Percentiles rank a stretch among this genome's conserved stretches.
Evolutionary conservation across 352 stramenopile species (phyloP).

Genomic region (Globisporangium radiosum): DNA sequence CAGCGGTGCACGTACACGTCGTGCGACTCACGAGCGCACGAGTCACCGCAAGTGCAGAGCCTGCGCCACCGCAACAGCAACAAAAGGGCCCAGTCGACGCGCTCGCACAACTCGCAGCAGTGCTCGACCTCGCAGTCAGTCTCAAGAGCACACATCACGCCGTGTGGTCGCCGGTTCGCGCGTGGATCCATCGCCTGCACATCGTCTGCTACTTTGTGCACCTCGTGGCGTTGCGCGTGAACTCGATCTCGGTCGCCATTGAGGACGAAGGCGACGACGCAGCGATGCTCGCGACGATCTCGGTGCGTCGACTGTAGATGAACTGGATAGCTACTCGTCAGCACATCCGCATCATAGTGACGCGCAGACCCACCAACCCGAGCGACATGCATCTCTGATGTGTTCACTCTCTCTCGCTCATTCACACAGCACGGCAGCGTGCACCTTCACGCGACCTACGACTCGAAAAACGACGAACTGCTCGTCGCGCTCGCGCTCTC

Average conservation of each 20-base stretch:
- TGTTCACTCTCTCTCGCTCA: no score
- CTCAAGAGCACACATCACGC: constrained; percentile 32
- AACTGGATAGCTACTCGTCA: no score
- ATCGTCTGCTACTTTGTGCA: constrained; percentile 32
- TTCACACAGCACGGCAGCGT: constrained; percentile 25
- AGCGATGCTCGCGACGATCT: constrained; percentile 7
- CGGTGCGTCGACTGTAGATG: constrained; percentile 9
- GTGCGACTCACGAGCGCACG: not conserved
- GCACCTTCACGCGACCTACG: constrained; percentile 13
- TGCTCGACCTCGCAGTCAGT: constrained; percentile 20
- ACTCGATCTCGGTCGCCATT: constrained; percentile 29
- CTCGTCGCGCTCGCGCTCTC: constrained; percentile 11
- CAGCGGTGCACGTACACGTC: constrained; percentile 30
- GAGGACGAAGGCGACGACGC: constrained; percentile 9
- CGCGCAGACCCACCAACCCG: no score
- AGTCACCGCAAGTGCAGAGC: not conserved
- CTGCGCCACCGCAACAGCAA: not conserved
- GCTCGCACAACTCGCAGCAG: not conserved
- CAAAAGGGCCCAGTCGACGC: not conserved
- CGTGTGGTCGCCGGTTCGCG: constrained; percentile 22
- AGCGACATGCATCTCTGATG: no score
- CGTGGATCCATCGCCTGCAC: constrained; percentile 33
- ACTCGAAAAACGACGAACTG: constrained; percentile 16
- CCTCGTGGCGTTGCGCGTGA: constrained; percentile 22
- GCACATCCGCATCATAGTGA: no score